phyloP scores from a whole-genome alignment of 441 rosid genomes.

The Mallotus japonicus region DNA sequence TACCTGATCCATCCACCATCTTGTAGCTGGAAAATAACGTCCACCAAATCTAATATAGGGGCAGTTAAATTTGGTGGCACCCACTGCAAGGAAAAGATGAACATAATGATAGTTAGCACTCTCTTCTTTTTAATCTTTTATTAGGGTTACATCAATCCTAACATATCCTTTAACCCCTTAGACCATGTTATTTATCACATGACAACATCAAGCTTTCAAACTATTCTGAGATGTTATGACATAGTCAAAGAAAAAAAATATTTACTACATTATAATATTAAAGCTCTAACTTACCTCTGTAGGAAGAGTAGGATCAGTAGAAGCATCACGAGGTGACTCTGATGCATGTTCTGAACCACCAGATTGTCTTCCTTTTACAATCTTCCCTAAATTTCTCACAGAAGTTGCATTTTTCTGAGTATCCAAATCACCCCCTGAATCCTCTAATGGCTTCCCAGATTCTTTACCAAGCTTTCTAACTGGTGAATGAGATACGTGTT shows the following conservation, averaged over 20 bases:
- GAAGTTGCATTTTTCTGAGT: conserved; percentile 29
- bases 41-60: conserved; percentile 86
- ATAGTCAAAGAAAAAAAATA: background rate
- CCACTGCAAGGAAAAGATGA: conserved; percentile 64
- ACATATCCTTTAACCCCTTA: background rate
- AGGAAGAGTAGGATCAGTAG: conserved; percentile 53
- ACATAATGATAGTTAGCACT: background rate
- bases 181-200: background rate
- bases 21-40: conserved; percentile 92
- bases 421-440: conserved; percentile 37
- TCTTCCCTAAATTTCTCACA: conserved; percentile 32
- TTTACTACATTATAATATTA: background rate
- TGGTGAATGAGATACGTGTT: conserved; percentile 38
- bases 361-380: conserved; percentile 42
- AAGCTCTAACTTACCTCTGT: conserved; percentile 54
- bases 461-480: conserved; percentile 43
- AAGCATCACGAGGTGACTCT: conserved; percentile 42
- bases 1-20: conserved; percentile 99
- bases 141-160: background rate
- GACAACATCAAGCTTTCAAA: background rate
- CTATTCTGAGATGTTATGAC: background rate
- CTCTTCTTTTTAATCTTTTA: background rate
- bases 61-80: conserved; percentile 90
- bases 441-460: conserved; percentile 34
- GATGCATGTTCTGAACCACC: conserved; percentile 41